Percentiles rank a stretch among this genome's conserved stretches.
phyloP scores from a whole-genome alignment of 1,284 basidiomycete genomes.

The Marasmius fiardii region DNA sequence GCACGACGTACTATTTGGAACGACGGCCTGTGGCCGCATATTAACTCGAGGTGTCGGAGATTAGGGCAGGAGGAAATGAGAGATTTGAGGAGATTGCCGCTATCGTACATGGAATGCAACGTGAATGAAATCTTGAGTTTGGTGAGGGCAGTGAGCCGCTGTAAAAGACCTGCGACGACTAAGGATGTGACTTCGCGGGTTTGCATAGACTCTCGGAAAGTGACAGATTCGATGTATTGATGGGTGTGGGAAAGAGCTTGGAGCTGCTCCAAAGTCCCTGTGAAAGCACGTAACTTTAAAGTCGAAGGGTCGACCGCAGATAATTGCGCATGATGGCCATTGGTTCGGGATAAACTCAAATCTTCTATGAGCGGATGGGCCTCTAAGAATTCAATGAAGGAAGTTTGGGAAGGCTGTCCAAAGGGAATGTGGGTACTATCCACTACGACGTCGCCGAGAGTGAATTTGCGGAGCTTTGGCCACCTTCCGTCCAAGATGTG shows the following conservation, averaged over 20 bases:
- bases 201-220: conserved; percentile 61
- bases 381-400: conserved; percentile 65
- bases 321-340: conserved; percentile 53
- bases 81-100: conserved; percentile 60
- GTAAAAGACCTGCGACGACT: conserved; percentile 52
- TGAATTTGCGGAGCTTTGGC: conserved; percentile 55
- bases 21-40: conserved; percentile 63
- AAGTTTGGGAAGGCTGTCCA: conserved; percentile 19
- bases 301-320: conserved; percentile 41
- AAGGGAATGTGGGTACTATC: conserved; percentile 38
- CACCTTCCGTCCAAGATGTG: conserved; percentile 49
- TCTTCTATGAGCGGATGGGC: conserved; percentile 52
- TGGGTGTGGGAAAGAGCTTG: conserved; percentile 49
- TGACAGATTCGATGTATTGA: conserved; percentile 43
- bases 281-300: conserved; percentile 53
- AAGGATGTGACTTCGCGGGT: conserved; percentile 64
- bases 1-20: conserved; percentile 56
- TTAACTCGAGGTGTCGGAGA: conserved; percentile 57
- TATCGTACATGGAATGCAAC: conserved; percentile 70
- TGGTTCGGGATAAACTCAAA: conserved; percentile 52
- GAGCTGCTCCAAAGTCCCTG: conserved; percentile 60
- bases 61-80: conserved; percentile 62
- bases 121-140: conserved; percentile 61
- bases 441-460: conserved; percentile 59
- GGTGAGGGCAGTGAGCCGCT: conserved; percentile 48